phyloP scores from a whole-genome alignment of 2,329 filamentous ascomycete genomes.

The Claviceps arundinis region DNA sequence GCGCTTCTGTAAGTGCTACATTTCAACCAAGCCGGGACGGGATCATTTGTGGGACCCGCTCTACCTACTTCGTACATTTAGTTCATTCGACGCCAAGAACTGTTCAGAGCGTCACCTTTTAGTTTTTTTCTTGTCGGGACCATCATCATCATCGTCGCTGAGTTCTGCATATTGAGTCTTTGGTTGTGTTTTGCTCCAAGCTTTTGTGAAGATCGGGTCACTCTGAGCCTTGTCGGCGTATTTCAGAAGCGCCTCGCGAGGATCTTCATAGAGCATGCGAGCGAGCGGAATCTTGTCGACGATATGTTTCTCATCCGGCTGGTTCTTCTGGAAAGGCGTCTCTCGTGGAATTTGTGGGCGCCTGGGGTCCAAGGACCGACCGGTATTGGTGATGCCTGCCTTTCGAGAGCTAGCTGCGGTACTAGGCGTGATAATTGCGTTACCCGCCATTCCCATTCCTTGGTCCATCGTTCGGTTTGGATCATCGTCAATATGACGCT shows the following conservation, averaged over 20 bases:
- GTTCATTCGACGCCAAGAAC: neutral
- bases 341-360: constrained; percentile 72
- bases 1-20: too few relatives aligned
- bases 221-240: constrained; percentile 89
- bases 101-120: constrained; percentile 30
- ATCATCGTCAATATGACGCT: constrained; percentile 90
- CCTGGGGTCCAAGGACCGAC: constrained; percentile 63
- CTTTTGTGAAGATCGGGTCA: constrained; percentile 87
- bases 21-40: neutral
- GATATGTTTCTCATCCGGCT: constrained; percentile 83
- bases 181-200: constrained; percentile 85
- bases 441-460: constrained; percentile 66
- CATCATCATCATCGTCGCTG: constrained; percentile 69
- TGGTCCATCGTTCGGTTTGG: constrained; percentile 75
- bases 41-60: neutral
- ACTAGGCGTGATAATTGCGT: constrained; percentile 63
- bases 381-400: constrained; percentile 64
- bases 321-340: constrained; percentile 82
- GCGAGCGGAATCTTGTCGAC: constrained; percentile 79
- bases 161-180: constrained; percentile 81
- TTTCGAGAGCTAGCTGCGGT: constrained; percentile 37
- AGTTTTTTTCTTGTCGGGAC: constrained; percentile 51
- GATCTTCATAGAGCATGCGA: constrained; percentile 91
- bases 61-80: neutral
- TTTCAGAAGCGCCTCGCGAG: constrained; percentile 81